Conservation (phyloP, 2,329 filamentous ascomycete genomes). For the Xylaria sp. region DNA sequence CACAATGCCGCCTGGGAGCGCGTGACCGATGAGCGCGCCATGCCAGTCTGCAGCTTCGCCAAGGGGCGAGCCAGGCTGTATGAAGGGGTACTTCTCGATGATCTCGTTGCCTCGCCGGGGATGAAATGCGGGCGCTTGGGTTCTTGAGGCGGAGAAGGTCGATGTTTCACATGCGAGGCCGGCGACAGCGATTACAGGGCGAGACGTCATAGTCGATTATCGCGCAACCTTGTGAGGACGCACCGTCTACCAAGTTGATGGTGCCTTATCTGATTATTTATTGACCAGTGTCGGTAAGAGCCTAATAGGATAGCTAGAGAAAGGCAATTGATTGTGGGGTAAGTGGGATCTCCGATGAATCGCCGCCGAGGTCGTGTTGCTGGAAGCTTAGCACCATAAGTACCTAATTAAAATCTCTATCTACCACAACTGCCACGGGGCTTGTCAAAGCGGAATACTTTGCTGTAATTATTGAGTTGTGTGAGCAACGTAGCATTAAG, state of each 20-base stretch:
- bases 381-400: too few species aligned
- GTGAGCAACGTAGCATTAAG: too few species aligned
- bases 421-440: too few species aligned
- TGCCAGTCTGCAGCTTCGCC: constrained; percentile 52
- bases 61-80: constrained; percentile 48
- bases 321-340: background rate
- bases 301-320: background rate
- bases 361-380: too few species aligned
- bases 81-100: constrained; percentile 52
- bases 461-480: too few species aligned
- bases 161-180: constrained; percentile 61
- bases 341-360: background rate
- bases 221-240: background rate
- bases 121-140: constrained; percentile 55
- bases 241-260: background rate
- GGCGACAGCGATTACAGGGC: constrained; percentile 55
- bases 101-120: constrained; percentile 51
- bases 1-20: constrained; percentile 56
- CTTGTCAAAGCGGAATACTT: too few species aligned
- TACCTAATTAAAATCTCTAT: too few species aligned
- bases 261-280: background rate
- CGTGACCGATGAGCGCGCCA: constrained; percentile 58
- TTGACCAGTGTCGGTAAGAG: background rate
- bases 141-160: constrained; percentile 57
- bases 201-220: constrained; percentile 24